Evolutionary conservation across 2,329 filamentous ascomycete genomes (phyloP).

Genomic region (Apiospora malaysiana): DNA sequence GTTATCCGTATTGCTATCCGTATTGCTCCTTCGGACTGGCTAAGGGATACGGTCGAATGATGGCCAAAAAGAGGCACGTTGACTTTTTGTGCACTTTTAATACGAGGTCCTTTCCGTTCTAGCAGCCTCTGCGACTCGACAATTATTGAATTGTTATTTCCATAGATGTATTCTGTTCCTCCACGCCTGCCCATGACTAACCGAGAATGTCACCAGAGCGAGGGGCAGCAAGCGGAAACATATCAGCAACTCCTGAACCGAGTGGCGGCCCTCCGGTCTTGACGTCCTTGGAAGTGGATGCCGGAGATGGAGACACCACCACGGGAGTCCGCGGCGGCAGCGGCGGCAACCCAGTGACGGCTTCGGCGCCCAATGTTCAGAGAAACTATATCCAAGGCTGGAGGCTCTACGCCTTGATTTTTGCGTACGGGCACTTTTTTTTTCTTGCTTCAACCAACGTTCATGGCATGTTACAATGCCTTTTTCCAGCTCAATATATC

Average conservation of each 20-base stretch:
- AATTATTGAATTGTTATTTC: background rate
- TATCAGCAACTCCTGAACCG: background rate
- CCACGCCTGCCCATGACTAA: background rate
- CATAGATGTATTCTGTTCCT: background rate
- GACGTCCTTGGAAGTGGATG: background rate
- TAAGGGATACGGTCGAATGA: background rate
- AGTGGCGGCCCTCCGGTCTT: background rate
- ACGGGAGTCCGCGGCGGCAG: background rate
- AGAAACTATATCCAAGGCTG: slow-evolving; percentile 5
- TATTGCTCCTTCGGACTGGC: background rate
- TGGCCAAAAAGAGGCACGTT: background rate
- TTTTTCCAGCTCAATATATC: no score
- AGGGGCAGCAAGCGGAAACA: background rate
- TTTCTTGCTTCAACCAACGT: no score
- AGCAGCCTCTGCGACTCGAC: background rate
- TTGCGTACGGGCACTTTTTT: slow-evolving; percentile 23
- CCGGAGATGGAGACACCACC: background rate
- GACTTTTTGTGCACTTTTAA: background rate
- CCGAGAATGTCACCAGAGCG: background rate
- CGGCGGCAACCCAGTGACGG: background rate
- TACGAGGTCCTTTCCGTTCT: background rate
- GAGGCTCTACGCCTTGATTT: slow-evolving; percentile 21
- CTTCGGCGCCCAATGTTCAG: background rate
- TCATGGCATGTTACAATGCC: background rate
- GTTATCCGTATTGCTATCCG: no score